Evolutionary conservation across 208 protist genomes (phyloP), one percentile per base, ranked within the genome.

Genomic region (Herpetomonas tarakana): DNA sequence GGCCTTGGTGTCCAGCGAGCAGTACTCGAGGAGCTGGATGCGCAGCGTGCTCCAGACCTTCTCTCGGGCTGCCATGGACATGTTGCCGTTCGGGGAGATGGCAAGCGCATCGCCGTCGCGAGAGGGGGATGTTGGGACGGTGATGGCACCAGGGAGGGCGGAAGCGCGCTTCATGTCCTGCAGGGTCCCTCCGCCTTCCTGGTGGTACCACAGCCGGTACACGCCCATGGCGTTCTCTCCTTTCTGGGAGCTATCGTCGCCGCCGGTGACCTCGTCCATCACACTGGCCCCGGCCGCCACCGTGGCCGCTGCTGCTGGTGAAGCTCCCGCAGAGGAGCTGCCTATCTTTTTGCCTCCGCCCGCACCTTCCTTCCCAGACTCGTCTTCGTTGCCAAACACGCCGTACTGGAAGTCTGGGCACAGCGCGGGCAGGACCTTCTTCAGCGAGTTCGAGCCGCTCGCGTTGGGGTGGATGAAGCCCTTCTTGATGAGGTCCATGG

Each of bases 1-100:
- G 7, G 76, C 86, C 63, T 81, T 86, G 3, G 89, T 95, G 64
- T 95, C 89, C 12, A 93, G 67, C 18, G 85, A 93, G 74, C 89
- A 96, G 75, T 96, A 96, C 74, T 96, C 82, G n/a, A 96, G 68
- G 12, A 96, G 71, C 66, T 96, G 86, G 31, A 86, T 87, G 39
- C 89, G 86, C 29, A 96, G 74, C 19, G 67, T 82, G 11, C 76
- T 62, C 86, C 89, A 93, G 39, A 83, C 76, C 62, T 68, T 59
- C 3, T 92, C 82, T 1, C 86, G 83, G 53, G 74, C 58, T 41
- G 88, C 80, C 46, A 69, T 64, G 1, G 76, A 64, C 25, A 78
- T 72, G 25, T 52, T 62, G 22, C 52, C 60, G 16, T 55, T 52
- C 55, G 62, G 49, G 25, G 35, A 41, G n/a, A n/a, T n/a, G 9